These are phyloP conservation scores for Paraconiothyrium sp. DNA, from an alignment of 2,329 filamentous ascomycete species.

Conservation along the genomic window DNA sequence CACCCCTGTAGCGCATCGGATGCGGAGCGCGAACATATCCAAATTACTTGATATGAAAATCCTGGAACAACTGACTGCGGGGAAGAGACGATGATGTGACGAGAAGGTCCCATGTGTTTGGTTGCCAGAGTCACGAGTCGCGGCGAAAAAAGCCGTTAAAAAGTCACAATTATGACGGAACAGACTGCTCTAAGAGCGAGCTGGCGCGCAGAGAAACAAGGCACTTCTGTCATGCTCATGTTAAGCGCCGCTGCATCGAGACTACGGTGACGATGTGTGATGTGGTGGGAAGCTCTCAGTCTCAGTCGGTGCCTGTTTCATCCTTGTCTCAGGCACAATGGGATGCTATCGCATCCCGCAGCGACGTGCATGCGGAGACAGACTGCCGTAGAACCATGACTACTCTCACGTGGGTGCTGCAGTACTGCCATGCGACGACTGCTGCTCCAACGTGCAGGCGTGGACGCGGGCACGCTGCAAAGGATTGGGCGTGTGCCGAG, in stretches of 20 bases:
- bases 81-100: conserved; percentile 12
- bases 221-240: not conserved
- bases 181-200: conserved; percentile 23
- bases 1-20: conserved; percentile 13
- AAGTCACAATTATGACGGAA: conserved; percentile 17
- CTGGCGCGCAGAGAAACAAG: conserved; percentile 9
- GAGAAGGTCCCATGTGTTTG: not conserved
- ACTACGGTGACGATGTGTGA: conserved; percentile 25
- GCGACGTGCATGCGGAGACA: not conserved
- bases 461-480: not conserved
- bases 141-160: not conserved
- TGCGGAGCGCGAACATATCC: conserved; percentile 7
- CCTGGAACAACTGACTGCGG: not conserved
- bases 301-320: conserved; percentile 40
- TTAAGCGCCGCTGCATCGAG: conserved; percentile 26
- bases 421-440: not conserved
- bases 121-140: not conserved
- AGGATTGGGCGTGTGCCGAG: not conserved
- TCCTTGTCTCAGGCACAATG: conserved; percentile 36
- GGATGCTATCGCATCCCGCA: conserved; percentile 8
- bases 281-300: conserved; percentile 18
- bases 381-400: too few relatives aligned
- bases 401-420: not conserved
- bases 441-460: conserved; percentile 1
- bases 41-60: conserved; percentile 4